A percentile compares a stretch with the other conserved stretches of the same genome.
These are phyloP conservation scores for Debaryomyces sp. DNA, from an alignment of 1,139 yeast genomes.

Conservation along the genomic window DNA sequence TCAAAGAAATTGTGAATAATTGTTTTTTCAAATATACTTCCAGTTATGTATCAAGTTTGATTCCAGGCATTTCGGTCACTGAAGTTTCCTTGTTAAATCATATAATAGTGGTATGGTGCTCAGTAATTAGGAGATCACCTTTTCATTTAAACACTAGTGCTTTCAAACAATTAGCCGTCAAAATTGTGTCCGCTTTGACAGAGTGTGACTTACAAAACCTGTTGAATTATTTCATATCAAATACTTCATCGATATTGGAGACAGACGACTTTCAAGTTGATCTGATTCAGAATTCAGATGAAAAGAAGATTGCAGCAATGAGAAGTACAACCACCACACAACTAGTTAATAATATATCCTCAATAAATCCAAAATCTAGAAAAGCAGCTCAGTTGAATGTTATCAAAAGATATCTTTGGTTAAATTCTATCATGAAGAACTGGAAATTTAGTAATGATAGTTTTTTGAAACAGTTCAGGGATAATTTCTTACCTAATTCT, in stretches of 20 bases:
- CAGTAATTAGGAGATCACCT: conserved; percentile 8
- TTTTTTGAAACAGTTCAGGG: conserved; percentile 15
- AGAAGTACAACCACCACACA: not conserved
- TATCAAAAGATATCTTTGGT: conserved; percentile 35
- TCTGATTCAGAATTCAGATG: not conserved
- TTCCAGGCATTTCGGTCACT: not conserved
- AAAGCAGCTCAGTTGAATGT: conserved; percentile 10
- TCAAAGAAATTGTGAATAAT: conserved; percentile 5
- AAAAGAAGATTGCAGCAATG: not conserved
- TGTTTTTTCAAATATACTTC: conserved; percentile 8
- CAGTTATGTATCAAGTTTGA: conserved; percentile 9
- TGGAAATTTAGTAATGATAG: conserved; percentile 26
- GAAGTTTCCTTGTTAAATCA: conserved; percentile 7
- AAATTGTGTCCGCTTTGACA: not conserved
- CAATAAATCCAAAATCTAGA: conserved; percentile 9
- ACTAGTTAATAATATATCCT: conserved; percentile 6
- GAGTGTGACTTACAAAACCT: not conserved
- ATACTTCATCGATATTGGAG: not conserved
- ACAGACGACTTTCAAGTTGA: conserved; percentile 2
- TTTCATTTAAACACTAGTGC: conserved; percentile 1
- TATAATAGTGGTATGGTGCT: conserved; percentile 12
- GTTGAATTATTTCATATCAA: conserved; percentile 1
- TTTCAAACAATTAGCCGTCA: conserved; percentile 4
- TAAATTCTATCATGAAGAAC: conserved; percentile 27
- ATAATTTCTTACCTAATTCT: conserved; percentile 13